These are phyloP conservation scores for Glycine latifolia DNA, from an alignment of 306 rosid genomes.

Conservation along the genomic window DNA sequence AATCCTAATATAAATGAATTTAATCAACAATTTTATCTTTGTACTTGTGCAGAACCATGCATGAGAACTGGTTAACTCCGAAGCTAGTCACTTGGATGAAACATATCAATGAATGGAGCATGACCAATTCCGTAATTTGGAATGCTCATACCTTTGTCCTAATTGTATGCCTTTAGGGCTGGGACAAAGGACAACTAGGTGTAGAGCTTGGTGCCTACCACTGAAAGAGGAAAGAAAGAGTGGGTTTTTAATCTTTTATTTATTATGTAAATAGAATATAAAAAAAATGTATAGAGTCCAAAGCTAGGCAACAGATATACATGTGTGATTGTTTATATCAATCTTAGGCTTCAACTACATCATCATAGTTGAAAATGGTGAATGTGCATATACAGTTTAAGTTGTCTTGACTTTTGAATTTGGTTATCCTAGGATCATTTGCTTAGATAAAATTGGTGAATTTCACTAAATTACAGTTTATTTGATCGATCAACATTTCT, in stretches of 20 bases:
- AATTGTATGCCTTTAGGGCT: slow-evolving; percentile 80
- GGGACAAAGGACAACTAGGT: slow-evolving; percentile 93
- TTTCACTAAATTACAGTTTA: not conserved
- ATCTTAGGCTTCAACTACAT: slow-evolving; percentile 56
- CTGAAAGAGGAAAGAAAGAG: slow-evolving; percentile 73
- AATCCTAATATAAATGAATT: not conserved
- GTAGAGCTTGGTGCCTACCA: slow-evolving; percentile 70
- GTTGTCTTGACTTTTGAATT: slow-evolving; percentile 21
- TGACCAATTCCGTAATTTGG: slow-evolving; percentile 82
- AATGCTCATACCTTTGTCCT: slow-evolving; percentile 87
- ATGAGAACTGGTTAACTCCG: slow-evolving; percentile 63
- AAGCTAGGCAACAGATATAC: slow-evolving; percentile 40
- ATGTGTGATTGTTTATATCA: slow-evolving; percentile 52
- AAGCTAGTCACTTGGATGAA: slow-evolving; percentile 71
- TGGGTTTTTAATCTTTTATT: slow-evolving; percentile 54
- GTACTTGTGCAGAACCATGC: slow-evolving; percentile 56
- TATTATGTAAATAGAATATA: slow-evolving; percentile 64
- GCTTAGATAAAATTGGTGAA: not conserved
- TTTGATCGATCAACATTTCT: not conserved
- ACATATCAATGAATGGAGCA: slow-evolving; percentile 67
- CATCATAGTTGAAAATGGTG: slow-evolving; percentile 52
- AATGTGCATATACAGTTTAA: slow-evolving; percentile 46
- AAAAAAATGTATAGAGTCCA: slow-evolving; percentile 40
- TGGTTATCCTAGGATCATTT: slow-evolving; percentile 34
- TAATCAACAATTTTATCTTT: slow-evolving; percentile 27